Conservation (phyloP, 2,329 filamentous ascomycete species). For the Ophiostoma novo-ulmi region DNA sequence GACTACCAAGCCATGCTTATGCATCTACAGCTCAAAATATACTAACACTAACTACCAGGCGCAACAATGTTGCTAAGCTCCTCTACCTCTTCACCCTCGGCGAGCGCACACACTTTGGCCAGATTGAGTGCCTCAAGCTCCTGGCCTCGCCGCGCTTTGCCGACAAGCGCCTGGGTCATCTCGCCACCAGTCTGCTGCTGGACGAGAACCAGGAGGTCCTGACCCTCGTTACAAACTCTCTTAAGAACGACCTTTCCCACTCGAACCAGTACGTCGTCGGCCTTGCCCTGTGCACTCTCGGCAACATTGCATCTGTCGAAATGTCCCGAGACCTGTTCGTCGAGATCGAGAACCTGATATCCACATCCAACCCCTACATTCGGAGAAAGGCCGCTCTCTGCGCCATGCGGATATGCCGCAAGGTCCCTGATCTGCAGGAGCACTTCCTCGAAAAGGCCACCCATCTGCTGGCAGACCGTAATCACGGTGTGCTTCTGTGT, state of each 20-base stretch:
- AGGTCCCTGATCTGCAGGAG: constrained; percentile 94
- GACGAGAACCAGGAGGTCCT: constrained; percentile 99
- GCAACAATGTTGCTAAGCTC: constrained; percentile 98
- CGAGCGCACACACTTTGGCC: constrained; percentile 95
- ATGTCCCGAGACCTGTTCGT: constrained; percentile 97
- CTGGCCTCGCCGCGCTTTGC: constrained; percentile 95
- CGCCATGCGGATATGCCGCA: constrained; percentile 97
- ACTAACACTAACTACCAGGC: constrained; percentile 47
- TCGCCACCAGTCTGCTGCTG: constrained; percentile 90
- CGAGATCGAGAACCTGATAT: constrained; percentile 87
- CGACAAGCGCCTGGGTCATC: constrained; percentile 91
- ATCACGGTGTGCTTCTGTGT: constrained; percentile 91
- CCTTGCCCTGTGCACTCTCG: constrained; percentile 88
- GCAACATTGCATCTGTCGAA: constrained; percentile 95
- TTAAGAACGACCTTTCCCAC: constrained; percentile 96
- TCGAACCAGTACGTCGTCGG: constrained; percentile 98
- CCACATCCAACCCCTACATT: constrained; percentile 97
- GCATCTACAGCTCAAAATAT: background rate
- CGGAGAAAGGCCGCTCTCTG: constrained; percentile 95
- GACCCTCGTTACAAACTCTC: constrained; percentile 92
- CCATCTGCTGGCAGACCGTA: constrained; percentile 80
- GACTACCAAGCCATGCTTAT: background rate
- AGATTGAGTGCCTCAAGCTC: constrained; percentile 98
- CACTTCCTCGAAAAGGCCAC: constrained; percentile 95
- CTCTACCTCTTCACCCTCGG: constrained; percentile 97